Percentiles rank a stretch among this genome's conserved stretches.
Evolutionary conservation across 2,329 filamentous ascomycete genomes (phyloP).

Genomic region (Cadophora malorum): DNA sequence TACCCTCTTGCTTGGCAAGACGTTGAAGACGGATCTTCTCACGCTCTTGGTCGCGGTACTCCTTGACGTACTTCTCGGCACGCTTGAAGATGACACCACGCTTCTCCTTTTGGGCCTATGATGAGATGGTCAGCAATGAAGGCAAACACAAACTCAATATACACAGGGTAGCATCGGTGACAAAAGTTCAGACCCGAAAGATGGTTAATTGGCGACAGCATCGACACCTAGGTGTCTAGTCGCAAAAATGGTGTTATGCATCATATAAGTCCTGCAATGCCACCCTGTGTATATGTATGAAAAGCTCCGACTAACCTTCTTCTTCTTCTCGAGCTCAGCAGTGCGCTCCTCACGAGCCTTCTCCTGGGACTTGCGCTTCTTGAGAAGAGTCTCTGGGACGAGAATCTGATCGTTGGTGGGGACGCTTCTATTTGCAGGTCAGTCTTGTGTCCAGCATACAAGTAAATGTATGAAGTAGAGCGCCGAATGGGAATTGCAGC

Average conservation of each 20-base stretch:
- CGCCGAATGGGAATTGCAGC: slow-evolving; percentile 93
- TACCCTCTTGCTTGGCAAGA: slow-evolving; percentile 88
- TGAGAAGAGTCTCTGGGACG: slow-evolving; percentile 98
- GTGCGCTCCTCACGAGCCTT: slow-evolving; percentile 92
- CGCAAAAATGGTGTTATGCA: slow-evolving; percentile 85
- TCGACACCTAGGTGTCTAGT: slow-evolving; percentile 86
- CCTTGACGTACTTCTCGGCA: slow-evolving; percentile 99
- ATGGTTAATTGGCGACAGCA: slow-evolving; percentile 99
- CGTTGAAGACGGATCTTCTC: slow-evolving; percentile 96
- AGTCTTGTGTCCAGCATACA: slow-evolving; percentile 74
- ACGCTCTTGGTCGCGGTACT: slow-evolving; percentile 97
- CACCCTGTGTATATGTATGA: slow-evolving; percentile 39
- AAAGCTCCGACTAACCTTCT: slow-evolving; percentile 67
- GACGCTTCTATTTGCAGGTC: slow-evolving; percentile 83
- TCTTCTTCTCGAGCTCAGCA: slow-evolving; percentile 82
- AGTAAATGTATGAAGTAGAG: slow-evolving; percentile 64
- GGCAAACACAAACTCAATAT: slow-evolving; percentile 20
- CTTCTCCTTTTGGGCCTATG: slow-evolving; percentile 97
- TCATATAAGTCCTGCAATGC: slow-evolving; percentile 65
- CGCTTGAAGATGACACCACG: slow-evolving; percentile 99
- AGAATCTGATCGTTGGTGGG: slow-evolving; percentile 95
- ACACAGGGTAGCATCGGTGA: slow-evolving; percentile 37
- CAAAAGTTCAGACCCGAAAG: slow-evolving; percentile 92
- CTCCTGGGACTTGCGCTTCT: slow-evolving; percentile 99
- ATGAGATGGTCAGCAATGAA: slow-evolving; percentile 48